These are phyloP conservation scores for Bruguiera sexangula DNA, from an alignment of 345 rosid genomes.

Conservation along the genomic window DNA sequence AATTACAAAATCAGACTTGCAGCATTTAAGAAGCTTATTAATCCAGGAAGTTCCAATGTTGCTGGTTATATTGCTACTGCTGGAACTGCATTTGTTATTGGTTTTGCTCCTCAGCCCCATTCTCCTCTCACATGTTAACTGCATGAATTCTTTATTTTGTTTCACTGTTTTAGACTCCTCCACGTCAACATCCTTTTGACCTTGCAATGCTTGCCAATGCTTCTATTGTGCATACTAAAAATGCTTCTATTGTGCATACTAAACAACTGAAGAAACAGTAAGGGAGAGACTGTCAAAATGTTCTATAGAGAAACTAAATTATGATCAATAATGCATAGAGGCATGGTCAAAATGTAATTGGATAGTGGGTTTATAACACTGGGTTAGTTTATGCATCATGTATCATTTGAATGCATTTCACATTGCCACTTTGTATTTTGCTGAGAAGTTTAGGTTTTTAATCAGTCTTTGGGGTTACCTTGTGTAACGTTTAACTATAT, in stretches of 20 bases:
- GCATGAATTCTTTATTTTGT: not conserved
- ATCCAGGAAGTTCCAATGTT: conserved; percentile 49
- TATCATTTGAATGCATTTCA: not conserved
- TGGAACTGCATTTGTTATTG: conserved; percentile 71
- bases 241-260: not conserved
- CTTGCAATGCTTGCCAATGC: not conserved
- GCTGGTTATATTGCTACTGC: conserved; percentile 64
- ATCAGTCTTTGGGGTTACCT: no score
- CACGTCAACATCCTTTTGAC: not conserved
- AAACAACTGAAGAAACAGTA: not conserved
- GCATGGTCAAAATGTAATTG: no score
- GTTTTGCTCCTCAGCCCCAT: conserved; percentile 38
- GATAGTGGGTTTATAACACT: no score
- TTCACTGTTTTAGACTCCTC: not conserved
- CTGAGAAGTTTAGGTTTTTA: no score
- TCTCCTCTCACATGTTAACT: no score
- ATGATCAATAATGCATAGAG: no score
- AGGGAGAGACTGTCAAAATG: not conserved
- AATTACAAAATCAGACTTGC: conserved; percentile 48
- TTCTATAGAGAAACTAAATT: no score
- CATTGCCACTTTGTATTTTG: not conserved
- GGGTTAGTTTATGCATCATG: no score
- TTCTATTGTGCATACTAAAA: not conserved
- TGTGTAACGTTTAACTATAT: no score
- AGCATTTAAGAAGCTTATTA: conserved; percentile 74